Evolutionary conservation across 495 filamentous ascomycete species (phyloP).

Genomic region (Hypoxylon lenormandii): DNA sequence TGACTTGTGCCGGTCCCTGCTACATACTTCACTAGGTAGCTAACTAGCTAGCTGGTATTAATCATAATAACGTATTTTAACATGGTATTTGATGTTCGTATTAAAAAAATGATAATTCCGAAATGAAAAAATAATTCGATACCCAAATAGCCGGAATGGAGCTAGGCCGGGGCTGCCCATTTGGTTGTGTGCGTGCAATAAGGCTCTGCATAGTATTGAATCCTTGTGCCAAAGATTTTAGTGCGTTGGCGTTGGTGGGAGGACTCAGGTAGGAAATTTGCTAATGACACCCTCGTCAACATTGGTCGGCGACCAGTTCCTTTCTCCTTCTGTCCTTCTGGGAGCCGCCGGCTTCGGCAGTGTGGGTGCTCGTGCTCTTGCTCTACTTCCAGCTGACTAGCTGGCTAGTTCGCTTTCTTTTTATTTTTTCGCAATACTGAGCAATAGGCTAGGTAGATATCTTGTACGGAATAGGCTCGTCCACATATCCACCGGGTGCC

Average conservation of each 20-base stretch:
- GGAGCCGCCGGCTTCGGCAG: slow-evolving; percentile 40
- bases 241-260: slow-evolving; percentile 31
- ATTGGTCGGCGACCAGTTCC: slow-evolving; percentile 45
- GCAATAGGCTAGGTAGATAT: slow-evolving; percentile 12
- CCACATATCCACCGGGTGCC: slow-evolving; percentile 8
- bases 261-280: slow-evolving; percentile 36
- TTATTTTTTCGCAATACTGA: slow-evolving; percentile 12
- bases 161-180: slow-evolving; percentile 31
- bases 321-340: slow-evolving; percentile 17
- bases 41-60: neutral
- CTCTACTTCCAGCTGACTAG: slow-evolving; percentile 1
- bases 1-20: too few species aligned
- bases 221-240: slow-evolving; percentile 40
- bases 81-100: slow-evolving; percentile 20
- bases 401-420: slow-evolving; percentile 21
- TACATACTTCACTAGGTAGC: too few species aligned
- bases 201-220: slow-evolving; percentile 44
- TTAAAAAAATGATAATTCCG: slow-evolving; percentile 27
- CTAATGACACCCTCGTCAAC: slow-evolving; percentile 47
- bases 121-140: slow-evolving; percentile 25
- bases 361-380: too few species aligned
- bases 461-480: slow-evolving; percentile 15
- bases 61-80: neutral
- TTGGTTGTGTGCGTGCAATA: slow-evolving; percentile 34
- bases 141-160: slow-evolving; percentile 46